Evolutionary conservation across 1,284 basidiomycete genomes (phyloP).

Genomic region (Malassezia sp.): DNA sequence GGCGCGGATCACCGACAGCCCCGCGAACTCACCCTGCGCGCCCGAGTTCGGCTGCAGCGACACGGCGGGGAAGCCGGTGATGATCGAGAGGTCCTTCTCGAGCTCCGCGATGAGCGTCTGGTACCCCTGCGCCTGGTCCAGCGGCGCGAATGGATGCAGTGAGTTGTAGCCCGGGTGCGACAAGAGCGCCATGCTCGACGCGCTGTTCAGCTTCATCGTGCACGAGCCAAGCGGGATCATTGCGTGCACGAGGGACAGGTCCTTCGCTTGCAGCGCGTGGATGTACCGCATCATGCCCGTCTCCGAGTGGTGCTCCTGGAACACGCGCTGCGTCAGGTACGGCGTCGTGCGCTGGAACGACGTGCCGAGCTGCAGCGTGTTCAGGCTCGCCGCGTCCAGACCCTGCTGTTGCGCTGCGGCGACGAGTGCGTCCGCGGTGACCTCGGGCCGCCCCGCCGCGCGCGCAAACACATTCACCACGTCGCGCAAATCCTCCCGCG

Average conservation of each 20-base stretch:
- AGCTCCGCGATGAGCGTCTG: conserved; percentile 74
- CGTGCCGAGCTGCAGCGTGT: conserved; percentile 24
- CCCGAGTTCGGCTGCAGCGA: conserved; percentile 96
- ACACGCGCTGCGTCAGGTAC: conserved; percentile 76
- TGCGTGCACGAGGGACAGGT: conserved; percentile 82
- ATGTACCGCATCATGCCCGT: conserved; percentile 89
- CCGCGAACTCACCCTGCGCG: conserved; percentile 88
- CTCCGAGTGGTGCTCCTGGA: conserved; percentile 82
- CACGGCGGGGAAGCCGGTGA: conserved; percentile 88
- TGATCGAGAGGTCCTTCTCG: conserved; percentile 75
- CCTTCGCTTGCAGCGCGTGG: conserved; percentile 82
- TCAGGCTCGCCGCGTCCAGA: conserved; percentile 24
- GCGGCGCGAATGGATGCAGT: conserved; percentile 85
- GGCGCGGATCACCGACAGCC: conserved; percentile 80
- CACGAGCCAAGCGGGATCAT: conserved; percentile 87
- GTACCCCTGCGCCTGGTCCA: conserved; percentile 82
- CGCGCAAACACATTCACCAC: conserved; percentile 72
- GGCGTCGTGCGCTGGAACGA: conserved; percentile 60
- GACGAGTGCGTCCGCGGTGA: conserved; percentile 31
- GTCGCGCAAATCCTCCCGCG: conserved; percentile 54
- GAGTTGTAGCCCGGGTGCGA: conserved; percentile 82
- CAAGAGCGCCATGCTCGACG: conserved; percentile 84
- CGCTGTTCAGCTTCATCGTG: conserved; percentile 49
- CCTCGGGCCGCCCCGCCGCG: conserved; percentile 39
- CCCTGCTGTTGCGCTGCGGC: conserved; percentile 23